phyloP scores from a whole-genome alignment of 805 yeast species.

The Hanseniaspora mollemarum region DNA sequence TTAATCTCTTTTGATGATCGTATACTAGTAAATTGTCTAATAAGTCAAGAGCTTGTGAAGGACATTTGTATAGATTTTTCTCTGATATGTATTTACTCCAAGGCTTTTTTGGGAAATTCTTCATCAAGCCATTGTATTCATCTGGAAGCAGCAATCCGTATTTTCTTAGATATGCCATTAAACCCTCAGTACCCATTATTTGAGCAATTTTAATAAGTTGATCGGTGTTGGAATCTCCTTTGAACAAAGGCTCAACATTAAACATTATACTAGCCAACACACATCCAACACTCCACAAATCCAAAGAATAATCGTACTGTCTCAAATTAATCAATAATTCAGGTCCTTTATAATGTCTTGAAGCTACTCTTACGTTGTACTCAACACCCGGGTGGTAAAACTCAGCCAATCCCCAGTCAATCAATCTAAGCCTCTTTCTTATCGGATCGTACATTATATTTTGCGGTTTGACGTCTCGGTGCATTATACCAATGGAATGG shows the following conservation, averaged over 20 bases:
- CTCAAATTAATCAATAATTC: conserved; percentile 74
- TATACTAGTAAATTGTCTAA: conserved; percentile 63
- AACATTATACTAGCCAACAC: conserved; percentile 82
- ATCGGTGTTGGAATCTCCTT: conserved; percentile 82
- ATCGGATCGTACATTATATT: conserved; percentile 85
- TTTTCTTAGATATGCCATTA: conserved; percentile 52
- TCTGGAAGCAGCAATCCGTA: conserved; percentile 59
- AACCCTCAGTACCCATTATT: conserved; percentile 73
- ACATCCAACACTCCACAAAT: conserved; percentile 85
- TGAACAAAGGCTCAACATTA: conserved; percentile 84
- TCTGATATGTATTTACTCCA: conserved; percentile 54
- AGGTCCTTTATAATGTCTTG: conserved; percentile 86
- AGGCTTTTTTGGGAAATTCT: conserved; percentile 52
- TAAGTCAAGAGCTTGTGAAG: conserved; percentile 52
- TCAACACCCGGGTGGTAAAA: conserved; percentile 83
- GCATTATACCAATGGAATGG: conserved; percentile 91
- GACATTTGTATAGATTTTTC: conserved; percentile 40
- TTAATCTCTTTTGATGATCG: conserved; percentile 78
- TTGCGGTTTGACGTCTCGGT: conserved; percentile 88
- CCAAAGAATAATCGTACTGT: conserved; percentile 78
- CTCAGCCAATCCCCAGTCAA: conserved; percentile 94
- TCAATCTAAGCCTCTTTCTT: conserved; percentile 50
- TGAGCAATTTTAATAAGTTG: conserved; percentile 83
- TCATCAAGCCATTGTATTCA: conserved; percentile 67
- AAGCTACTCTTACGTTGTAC: conserved; percentile 84